Evolutionary conservation across 2,329 filamentous ascomycete genomes (phyloP).

Genomic region (Colletotrichum gloeosporioides): DNA sequence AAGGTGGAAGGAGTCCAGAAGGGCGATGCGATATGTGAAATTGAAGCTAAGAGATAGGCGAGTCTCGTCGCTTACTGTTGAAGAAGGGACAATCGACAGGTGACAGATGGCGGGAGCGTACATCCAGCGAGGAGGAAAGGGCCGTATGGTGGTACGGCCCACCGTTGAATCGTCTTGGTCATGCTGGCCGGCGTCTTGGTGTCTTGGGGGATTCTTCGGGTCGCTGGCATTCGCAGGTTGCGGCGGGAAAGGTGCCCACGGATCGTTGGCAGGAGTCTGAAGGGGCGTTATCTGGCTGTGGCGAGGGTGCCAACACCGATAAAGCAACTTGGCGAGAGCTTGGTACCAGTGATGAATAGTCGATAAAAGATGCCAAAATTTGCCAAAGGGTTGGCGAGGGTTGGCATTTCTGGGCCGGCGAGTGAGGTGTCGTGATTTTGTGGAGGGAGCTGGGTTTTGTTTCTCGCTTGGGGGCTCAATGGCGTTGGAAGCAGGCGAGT

Average conservation of each 20-base stretch:
- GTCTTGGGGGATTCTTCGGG: neutral
- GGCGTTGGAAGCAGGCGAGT: neutral
- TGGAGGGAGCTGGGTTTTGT: neutral
- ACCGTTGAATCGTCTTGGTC: neutral
- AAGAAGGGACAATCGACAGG: neutral
- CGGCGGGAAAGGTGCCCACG: neutral
- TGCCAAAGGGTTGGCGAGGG: slow-evolving; percentile 8
- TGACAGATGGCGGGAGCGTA: neutral
- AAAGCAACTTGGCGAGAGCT: slow-evolving; percentile 17
- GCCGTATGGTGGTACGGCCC: neutral
- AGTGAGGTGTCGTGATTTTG: slow-evolving; percentile 2
- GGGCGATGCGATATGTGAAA: neutral
- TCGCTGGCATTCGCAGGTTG: neutral
- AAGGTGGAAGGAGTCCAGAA: neutral
- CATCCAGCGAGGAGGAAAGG: neutral
- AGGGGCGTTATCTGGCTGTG: slow-evolving; percentile 8
- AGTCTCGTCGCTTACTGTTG: neutral
- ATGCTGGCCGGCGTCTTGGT: neutral
- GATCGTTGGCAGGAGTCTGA: neutral
- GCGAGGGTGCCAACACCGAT: slow-evolving; percentile 18
- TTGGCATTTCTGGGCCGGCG: slow-evolving; percentile 20
- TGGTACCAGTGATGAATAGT: slow-evolving; percentile 16
- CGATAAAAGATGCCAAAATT: slow-evolving; percentile 15
- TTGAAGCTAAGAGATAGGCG: slow-evolving; percentile 14
- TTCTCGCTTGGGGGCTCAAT: neutral